A percentile compares a stretch with the other conserved stretches of the same genome.
phyloP scores from a whole-genome alignment of 176 grass and related monocot species.

The Zea mays region Zm-B73-REFERENCE-NAM-5.0 NC_050096.1:228697001-228697500 shows the following conservation, averaged over 20 bases:
- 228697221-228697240: neutral
- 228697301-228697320: neutral
- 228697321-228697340: neutral
- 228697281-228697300: slow-evolving; percentile 3
- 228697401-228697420: no score
- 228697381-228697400: no score
- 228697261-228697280: slow-evolving; percentile 27
- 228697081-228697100: slow-evolving; percentile 36
- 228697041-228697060: slow-evolving; percentile 17
- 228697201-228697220: neutral
- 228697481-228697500: no score
- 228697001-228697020: neutral
- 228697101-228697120: slow-evolving; percentile 35
- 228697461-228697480: no score
- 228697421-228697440: no score
- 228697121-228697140: slow-evolving; percentile 38
- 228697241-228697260: neutral
- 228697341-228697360: neutral
- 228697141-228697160: slow-evolving; percentile 43
- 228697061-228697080: neutral
- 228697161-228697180: slow-evolving; percentile 29
- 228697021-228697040: neutral
- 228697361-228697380: no score
- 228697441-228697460: no score
- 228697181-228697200: slow-evolving; percentile 3